Conservation (phyloP, 768 basidiomycete genomes). For the Calocera viscosa region DNA sequence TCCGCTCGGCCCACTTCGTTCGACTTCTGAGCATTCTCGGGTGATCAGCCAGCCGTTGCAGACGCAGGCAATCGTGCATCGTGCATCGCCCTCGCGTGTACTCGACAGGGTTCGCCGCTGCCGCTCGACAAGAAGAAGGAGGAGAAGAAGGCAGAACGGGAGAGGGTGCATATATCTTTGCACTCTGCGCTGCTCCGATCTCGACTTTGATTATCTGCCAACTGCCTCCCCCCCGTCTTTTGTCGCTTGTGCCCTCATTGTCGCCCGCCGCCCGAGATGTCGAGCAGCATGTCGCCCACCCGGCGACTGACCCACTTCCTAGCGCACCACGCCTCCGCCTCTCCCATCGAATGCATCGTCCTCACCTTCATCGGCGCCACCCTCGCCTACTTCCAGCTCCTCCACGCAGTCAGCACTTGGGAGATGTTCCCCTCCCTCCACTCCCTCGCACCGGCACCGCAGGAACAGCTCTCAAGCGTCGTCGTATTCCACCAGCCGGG, state of each 20-base stretch:
- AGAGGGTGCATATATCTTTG: too few relatives aligned
- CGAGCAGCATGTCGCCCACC: background rate
- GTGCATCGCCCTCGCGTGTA: too few relatives aligned
- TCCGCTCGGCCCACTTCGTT: too few relatives aligned
- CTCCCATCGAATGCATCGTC: conserved; percentile 66
- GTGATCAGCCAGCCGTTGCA: too few relatives aligned
- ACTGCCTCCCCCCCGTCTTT: too few relatives aligned
- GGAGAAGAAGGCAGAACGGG: too few relatives aligned
- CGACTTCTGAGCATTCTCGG: too few relatives aligned
- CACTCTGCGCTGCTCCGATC: too few relatives aligned
- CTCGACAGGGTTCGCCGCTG: too few relatives aligned
- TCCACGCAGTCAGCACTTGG: conserved; percentile 80
- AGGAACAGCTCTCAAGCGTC: conserved; percentile 8
- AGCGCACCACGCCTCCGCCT: conserved; percentile 24
- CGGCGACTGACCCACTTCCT: conserved; percentile 10
- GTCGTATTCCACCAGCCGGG: background rate
- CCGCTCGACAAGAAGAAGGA: too few relatives aligned
- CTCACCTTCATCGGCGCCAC: conserved; percentile 81
- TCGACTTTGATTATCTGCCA: too few relatives aligned
- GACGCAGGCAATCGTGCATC: too few relatives aligned
- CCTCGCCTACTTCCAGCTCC: conserved; percentile 86
- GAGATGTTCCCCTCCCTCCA: conserved; percentile 43
- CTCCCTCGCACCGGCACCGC: background rate
- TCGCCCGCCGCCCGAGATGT: background rate
- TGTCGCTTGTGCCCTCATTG: background rate